Conservation (phyloP, 352 stramenopile species). For the Globisporangium spinosum region DNA sequence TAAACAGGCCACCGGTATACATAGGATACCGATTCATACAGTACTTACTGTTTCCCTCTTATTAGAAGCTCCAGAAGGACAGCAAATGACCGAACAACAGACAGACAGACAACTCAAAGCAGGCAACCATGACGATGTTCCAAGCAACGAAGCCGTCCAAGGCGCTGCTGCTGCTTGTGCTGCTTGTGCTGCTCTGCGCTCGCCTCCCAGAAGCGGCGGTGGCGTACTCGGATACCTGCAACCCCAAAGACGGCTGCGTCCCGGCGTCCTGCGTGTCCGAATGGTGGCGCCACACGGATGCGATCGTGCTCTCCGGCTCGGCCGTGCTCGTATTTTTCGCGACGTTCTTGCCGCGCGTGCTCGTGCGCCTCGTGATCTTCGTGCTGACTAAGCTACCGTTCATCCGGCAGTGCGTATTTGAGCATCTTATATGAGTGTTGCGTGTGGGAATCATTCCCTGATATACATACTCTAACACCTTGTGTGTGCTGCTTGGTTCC, state of each 20-base stretch:
- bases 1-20: not conserved
- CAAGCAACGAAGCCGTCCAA: not conserved
- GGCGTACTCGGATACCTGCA: not conserved
- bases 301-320: constrained; percentile 46
- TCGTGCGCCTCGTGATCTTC: constrained; percentile 83
- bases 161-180: not conserved
- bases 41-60: not conserved
- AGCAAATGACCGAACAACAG: not conserved
- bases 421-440: not conserved
- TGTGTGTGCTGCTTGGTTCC: not conserved
- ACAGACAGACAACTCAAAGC: not conserved
- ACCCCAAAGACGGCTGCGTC: constrained; percentile 37
- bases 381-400: constrained; percentile 85
- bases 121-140: not conserved
- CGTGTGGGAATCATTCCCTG: not conserved
- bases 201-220: not conserved
- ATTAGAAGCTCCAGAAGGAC: not conserved
- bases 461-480: not conserved
- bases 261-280: constrained; percentile 43
- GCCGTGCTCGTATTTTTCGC: constrained; percentile 84
- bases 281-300: constrained; percentile 50
- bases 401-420: constrained; percentile 63
- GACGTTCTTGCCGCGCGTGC: constrained; percentile 81
- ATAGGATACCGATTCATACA: not conserved
- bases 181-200: not conserved